phyloP scores from a whole-genome alignment of 345 rosid species.

The Bruguiera gymnorhiza region DNA sequence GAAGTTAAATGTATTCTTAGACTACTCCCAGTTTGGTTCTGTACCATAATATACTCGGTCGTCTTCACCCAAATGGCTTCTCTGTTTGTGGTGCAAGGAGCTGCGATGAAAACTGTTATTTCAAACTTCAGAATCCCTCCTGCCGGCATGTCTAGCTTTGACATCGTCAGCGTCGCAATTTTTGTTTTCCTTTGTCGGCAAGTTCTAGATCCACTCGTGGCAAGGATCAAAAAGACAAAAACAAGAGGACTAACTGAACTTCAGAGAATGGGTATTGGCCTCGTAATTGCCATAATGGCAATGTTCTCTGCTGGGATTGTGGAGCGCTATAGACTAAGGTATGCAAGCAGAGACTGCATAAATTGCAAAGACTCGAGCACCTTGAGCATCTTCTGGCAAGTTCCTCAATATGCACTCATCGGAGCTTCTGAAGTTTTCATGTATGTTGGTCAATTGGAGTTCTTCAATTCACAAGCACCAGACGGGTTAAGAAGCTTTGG shows the following conservation, averaged over 20 bases:
- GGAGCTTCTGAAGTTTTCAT: conserved; percentile 99
- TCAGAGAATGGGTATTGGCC: conserved; percentile 96
- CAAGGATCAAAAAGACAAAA: conserved; percentile 44
- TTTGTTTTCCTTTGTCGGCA: conserved; percentile 85
- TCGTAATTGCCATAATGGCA: conserved; percentile 84
- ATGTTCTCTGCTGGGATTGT: conserved; percentile 87
- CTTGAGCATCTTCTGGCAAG: conserved; percentile 97
- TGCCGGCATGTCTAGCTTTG: conserved; percentile 98
- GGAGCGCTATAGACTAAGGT: conserved; percentile 70
- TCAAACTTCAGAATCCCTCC: conserved; percentile 78
- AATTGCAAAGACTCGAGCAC: conserved; percentile 91
- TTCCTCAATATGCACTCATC: conserved; percentile 81
- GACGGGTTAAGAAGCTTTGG: conserved; percentile 94
- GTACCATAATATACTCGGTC: conserved; percentile 92
- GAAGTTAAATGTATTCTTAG: conserved; percentile 97
- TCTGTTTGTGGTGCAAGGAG: conserved; percentile 97
- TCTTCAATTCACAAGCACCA: conserved; percentile 96
- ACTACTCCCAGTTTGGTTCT: conserved; percentile 92
- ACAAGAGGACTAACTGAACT: conserved; percentile 76
- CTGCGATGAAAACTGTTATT: conserved; percentile 84
- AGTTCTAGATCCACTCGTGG: conserved; percentile 70
- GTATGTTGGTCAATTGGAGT: conserved; percentile 95
- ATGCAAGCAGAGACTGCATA: conserved; percentile 60
- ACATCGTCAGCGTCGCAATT: conserved; percentile 79
- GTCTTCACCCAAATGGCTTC: conserved; percentile 99